These are phyloP conservation scores for Phaeotremella fagi DNA, from an alignment of 768 basidiomycete genomes.

Conservation along the genomic window DNA sequence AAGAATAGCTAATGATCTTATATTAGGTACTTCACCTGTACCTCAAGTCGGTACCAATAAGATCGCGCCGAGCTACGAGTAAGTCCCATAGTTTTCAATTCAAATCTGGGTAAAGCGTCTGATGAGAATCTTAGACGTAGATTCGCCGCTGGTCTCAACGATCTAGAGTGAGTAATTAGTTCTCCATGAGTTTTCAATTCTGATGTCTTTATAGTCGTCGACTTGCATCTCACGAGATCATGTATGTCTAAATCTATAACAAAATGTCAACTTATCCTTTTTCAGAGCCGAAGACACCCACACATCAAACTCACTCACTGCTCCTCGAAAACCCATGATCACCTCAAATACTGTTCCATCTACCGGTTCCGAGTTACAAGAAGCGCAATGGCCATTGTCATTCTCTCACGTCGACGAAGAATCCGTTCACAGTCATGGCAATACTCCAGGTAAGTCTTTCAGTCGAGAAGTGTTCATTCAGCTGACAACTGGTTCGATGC, in stretches of 20 bases:
- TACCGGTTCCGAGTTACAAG: neutral
- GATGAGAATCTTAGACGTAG: slow-evolving; percentile 3
- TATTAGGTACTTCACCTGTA: neutral
- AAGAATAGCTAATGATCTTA: slow-evolving; percentile 13
- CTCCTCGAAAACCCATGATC: neutral
- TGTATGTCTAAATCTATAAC: neutral
- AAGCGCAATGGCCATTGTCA: neutral
- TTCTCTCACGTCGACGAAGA: neutral
- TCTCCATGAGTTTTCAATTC: neutral
- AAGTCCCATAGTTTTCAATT: neutral
- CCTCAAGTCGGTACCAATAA: neutral
- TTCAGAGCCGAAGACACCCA: neutral
- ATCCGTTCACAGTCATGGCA: neutral
- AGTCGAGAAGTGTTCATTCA: too few relatives aligned
- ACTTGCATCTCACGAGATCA: neutral
- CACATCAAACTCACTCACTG: neutral
- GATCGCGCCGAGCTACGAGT: slow-evolving; percentile 23
- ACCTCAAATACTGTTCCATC: neutral
- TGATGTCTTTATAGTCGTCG: neutral
- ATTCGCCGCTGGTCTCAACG: slow-evolving; percentile 11
- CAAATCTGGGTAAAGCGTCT: too few relatives aligned
- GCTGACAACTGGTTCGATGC: too few relatives aligned
- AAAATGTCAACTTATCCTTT: too few relatives aligned
- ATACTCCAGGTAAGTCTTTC: neutral
- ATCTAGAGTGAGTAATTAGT: slow-evolving; percentile 12